Base-by-base conservation (phyloP, 768 basidiomycete species). In the Termitomyces sp. region DNA sequence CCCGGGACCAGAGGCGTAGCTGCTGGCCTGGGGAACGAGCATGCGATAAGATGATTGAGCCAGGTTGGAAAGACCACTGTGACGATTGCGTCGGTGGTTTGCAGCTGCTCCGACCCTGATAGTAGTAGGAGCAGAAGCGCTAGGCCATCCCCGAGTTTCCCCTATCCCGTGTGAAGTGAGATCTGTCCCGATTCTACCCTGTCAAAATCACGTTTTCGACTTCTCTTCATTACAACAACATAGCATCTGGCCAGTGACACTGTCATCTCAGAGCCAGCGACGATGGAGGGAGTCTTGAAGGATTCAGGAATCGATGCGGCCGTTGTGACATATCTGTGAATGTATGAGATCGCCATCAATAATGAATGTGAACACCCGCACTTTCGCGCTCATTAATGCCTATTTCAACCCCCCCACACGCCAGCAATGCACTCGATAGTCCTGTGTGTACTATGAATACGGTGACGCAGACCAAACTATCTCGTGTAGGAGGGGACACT, bases 141-240 rank as follows among this genome's bases (percentile, higher is more conserved):
- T 52, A 34, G 52, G 31, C 4, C 37, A 51, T 58, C 61, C 58
- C 65, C 65, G 65, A 66, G 31, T 66, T 66, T 63, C 60, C 56
- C 65, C 65, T 66, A 64, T 61, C 60, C 58, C 58, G 64, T 65
- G 64, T 54, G 64, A 65, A 61, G 57, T 55, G 47, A 58, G 46
- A 59, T 59, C 33, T 57, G 44, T 66, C 61, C 65, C 65, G 65
- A 62, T 58, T 62, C 61, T 65, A 56, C 62, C 62, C 62, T 59
- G 62, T 57, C 46, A 57, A 55, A 54, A 63, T 60, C 62, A 57
- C 54, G 50, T 41, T 59, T 39, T 54, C 50, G 42, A 20, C 51
- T 51, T 44, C 52, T 51, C 54, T 58, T 22, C 57, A 53, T 48
- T 47, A 37, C 37, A 55, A 51, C 51, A 37, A 37, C 56, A 51